phyloP scores from a whole-genome alignment of 768 basidiomycete species.

The Coprinopsis strossmayeri region DNA sequence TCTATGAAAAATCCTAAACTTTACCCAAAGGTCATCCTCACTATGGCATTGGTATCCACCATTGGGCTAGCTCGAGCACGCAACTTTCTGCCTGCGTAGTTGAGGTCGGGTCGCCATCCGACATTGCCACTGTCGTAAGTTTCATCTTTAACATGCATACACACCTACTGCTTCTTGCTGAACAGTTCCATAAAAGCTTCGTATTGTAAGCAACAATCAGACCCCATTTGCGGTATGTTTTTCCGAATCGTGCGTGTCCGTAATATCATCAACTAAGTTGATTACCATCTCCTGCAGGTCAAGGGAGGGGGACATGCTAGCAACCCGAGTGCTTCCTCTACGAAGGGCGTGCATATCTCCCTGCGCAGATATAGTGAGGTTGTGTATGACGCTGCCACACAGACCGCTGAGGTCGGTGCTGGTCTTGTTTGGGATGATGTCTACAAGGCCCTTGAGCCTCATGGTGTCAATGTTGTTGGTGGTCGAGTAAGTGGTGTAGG shows the following conservation, averaged over 20 bases:
- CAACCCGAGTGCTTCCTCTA: slow-evolving; percentile 56
- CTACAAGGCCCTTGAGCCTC: slow-evolving; percentile 44
- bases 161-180: not conserved
- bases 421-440: slow-evolving; percentile 62
- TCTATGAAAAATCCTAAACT: not conserved
- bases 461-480: slow-evolving; percentile 50
- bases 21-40: slow-evolving; percentile 14
- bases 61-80: slow-evolving; percentile 45
- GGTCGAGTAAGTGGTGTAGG: slow-evolving; percentile 53
- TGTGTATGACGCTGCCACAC: slow-evolving; percentile 29
- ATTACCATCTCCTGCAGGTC: too few relatives aligned
- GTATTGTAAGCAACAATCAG: slow-evolving; percentile 31
- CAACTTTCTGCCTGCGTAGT: slow-evolving; percentile 44
- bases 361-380: slow-evolving; percentile 44
- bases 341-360: slow-evolving; percentile 51
- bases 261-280: too few relatives aligned
- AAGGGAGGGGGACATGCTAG: slow-evolving; percentile 57
- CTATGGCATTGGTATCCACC: slow-evolving; percentile 37
- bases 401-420: slow-evolving; percentile 36
- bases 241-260: not conserved
- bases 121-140: slow-evolving; percentile 42
- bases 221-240: slow-evolving; percentile 49
- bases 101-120: slow-evolving; percentile 44
- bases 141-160: not conserved
- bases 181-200: slow-evolving; percentile 28